phyloP scores from a whole-genome alignment of 306 rosid species.

The Quercus variabilis region DNA sequence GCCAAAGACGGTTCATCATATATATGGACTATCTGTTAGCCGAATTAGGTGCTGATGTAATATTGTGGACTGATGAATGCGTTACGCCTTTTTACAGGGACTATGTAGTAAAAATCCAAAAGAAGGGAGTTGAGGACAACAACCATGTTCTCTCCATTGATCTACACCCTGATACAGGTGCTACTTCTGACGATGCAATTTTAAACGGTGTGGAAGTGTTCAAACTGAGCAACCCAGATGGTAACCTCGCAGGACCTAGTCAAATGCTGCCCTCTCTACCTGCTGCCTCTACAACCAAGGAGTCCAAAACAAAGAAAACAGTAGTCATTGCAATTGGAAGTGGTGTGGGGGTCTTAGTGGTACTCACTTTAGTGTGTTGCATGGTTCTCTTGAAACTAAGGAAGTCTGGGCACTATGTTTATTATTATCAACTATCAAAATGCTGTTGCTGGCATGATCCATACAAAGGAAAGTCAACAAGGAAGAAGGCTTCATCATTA shows the following conservation, averaged over 20 bases:
- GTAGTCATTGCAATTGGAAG: background rate
- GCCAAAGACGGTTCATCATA: background rate
- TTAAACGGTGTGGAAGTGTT: constrained; percentile 14
- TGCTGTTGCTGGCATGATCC: background rate
- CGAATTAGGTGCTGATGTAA: background rate
- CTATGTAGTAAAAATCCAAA: background rate
- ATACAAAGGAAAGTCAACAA: background rate
- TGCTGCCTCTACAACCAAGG: background rate
- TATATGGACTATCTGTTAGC: background rate
- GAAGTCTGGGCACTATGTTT: background rate
- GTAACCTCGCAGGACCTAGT: constrained; percentile 4
- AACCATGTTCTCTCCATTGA: background rate
- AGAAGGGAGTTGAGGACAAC: background rate
- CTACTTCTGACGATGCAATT: background rate
- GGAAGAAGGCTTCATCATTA: background rate
- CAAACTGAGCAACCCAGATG: constrained; percentile 8
- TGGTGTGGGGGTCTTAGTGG: background rate
- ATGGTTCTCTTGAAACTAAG: background rate
- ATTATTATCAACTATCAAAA: too few species aligned
- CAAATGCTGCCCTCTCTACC: background rate
- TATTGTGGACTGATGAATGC: background rate
- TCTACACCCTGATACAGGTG: background rate
- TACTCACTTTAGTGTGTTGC: background rate
- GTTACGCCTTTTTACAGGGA: background rate
- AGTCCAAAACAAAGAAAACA: background rate